These are phyloP conservation scores for Podaxis carcinomalis DNA, from an alignment of 768 basidiomycete species.

Conservation along the genomic window DNA sequence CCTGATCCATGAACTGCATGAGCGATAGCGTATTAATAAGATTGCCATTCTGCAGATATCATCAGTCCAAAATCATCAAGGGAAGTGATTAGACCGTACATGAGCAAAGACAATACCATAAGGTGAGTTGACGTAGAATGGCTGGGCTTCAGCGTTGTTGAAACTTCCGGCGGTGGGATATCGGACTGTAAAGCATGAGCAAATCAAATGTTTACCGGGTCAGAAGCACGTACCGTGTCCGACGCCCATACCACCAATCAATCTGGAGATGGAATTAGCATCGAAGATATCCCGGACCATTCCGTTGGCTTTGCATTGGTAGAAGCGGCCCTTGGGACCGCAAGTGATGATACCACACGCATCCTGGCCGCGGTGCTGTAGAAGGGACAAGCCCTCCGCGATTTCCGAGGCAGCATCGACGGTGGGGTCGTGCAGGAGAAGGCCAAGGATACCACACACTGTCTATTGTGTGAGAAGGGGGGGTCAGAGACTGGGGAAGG, in stretches of 20 bases:
- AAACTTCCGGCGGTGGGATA: conserved; percentile 99
- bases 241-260: conserved; percentile 94
- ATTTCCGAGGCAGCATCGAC: conserved; percentile 82
- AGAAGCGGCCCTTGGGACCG: conserved; percentile 91
- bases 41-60: conserved; percentile 80
- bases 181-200: conserved; percentile 54
- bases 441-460: conserved; percentile 93
- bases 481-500: background rate
- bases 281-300: conserved; percentile 99
- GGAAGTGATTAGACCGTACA: conserved; percentile 42
- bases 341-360: conserved; percentile 97
- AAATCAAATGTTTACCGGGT: background rate
- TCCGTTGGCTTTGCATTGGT: conserved; percentile 98
- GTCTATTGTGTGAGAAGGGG: background rate
- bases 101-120: conserved; percentile 98
- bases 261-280: conserved; percentile 61
- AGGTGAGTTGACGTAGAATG: conserved; percentile 99
- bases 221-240: conserved; percentile 73
- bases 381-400: conserved; percentile 88
- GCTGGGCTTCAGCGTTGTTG: conserved; percentile 95
- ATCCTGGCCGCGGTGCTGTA: conserved; percentile 98
- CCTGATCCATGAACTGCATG: conserved; percentile 92
- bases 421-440: conserved; percentile 76
- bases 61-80: background rate
- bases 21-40: conserved; percentile 87